Conservation (phyloP, 169 alveolate genomes). For the Plasmodium gaboni region DNA sequence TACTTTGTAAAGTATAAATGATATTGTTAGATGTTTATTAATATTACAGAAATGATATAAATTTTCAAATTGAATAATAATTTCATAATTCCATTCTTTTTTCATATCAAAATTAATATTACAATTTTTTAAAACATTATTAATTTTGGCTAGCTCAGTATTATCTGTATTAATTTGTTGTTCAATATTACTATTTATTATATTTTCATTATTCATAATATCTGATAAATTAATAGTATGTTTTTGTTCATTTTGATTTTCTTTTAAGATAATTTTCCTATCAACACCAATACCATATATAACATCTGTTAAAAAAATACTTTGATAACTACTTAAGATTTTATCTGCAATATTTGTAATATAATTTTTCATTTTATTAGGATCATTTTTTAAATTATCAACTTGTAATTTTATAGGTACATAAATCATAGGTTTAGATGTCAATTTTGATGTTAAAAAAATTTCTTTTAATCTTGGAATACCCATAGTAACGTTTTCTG, state of each 20-base stretch:
- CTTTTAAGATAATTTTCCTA: constrained; percentile 39
- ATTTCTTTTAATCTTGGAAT: constrained; percentile 99
- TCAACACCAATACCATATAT: constrained; percentile 87
- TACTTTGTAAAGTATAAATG: constrained; percentile 56
- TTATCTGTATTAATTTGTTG: neutral
- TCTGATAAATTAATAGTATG: constrained; percentile 8
- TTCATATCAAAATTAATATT: constrained; percentile 44
- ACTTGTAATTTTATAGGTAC: constrained; percentile 78
- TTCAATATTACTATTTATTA: neutral
- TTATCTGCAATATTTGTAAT: constrained; percentile 88
- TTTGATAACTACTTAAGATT: constrained; percentile 90
- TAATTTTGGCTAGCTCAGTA: constrained; percentile 9
- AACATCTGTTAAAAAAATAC: constrained; percentile 89
- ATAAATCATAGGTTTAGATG: constrained; percentile 85
- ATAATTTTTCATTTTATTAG: constrained; percentile 53
- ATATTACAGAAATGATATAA: constrained; percentile 83
- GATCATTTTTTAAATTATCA: constrained; percentile 7
- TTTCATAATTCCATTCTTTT: constrained; percentile 88
- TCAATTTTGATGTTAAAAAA: constrained; percentile 89
- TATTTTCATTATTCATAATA: constrained; percentile 46
- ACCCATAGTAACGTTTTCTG: constrained; percentile 99
- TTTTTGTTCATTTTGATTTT: constrained; percentile 1
- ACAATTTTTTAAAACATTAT: constrained; percentile 21
- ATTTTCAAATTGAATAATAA: constrained; percentile 89
- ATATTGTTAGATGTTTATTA: constrained; percentile 32